phyloP scores from a whole-genome alignment of 2,329 filamentous ascomycete species.

The Chaetoscypha palmicola region DNA sequence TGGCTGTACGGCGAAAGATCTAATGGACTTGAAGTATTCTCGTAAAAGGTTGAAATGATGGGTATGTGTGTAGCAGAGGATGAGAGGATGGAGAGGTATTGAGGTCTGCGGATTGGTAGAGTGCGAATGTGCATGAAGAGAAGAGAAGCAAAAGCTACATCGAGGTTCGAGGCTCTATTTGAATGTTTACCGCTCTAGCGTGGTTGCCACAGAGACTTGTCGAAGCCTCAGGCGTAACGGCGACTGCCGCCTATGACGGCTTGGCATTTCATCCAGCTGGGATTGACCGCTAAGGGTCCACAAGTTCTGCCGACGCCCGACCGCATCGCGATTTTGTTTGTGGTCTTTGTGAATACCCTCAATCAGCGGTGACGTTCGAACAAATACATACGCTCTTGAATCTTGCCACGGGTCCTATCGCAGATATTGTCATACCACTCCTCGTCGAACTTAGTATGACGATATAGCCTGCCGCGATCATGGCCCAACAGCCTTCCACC shows the following conservation, averaged over 20 bases:
- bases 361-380: too few species aligned
- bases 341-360: conserved; percentile 3
- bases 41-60: conserved; percentile 22
- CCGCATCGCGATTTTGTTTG: not conserved
- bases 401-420: not conserved
- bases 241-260: not conserved
- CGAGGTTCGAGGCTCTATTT: not conserved
- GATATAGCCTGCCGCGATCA: conserved; percentile 26
- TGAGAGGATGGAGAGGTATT: conserved; percentile 30
- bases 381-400: too few species aligned
- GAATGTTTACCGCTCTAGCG: conserved; percentile 13
- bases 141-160: conserved; percentile 11
- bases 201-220: conserved; percentile 11
- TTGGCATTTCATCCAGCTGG: too few species aligned
- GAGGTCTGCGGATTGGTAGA: conserved; percentile 28
- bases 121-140: conserved; percentile 27
- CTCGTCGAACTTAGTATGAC: conserved; percentile 12
- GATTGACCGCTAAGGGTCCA: too few species aligned
- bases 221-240: not conserved
- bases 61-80: conserved; percentile 18
- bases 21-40: conserved; percentile 34
- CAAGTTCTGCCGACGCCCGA: not conserved
- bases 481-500: conserved; percentile 39
- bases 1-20: conserved; percentile 41
- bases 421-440: not conserved